phyloP scores from a whole-genome alignment of 108 stramenopile species.

The Nitzschia sp. region DNA sequence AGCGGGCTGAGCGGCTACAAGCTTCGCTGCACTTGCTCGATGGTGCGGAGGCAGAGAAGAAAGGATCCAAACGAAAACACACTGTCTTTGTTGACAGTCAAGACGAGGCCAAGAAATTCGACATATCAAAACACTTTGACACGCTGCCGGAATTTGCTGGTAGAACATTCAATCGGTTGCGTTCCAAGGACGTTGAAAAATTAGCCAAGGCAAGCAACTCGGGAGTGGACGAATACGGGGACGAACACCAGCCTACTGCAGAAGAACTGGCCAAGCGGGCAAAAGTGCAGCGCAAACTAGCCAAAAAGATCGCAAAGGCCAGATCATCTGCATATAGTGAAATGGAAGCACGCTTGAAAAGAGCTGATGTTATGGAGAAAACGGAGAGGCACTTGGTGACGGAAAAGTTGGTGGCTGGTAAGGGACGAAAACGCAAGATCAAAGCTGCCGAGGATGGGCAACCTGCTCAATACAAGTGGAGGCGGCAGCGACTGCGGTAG shows the following conservation, averaged over 20 bases:
- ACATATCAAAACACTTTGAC: conserved; percentile 88
- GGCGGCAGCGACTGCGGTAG: conserved; percentile 60
- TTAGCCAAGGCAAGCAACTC: conserved; percentile 38
- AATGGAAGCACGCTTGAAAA: conserved; percentile 74
- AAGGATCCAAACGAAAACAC: conserved; percentile 55
- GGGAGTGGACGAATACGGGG: conserved; percentile 46
- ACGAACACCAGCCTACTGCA: not conserved
- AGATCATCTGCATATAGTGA: conserved; percentile 77
- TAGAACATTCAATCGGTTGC: conserved; percentile 85
- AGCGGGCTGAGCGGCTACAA: conserved; percentile 80
- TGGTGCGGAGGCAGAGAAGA: conserved; percentile 22
- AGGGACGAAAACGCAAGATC: conserved; percentile 90
- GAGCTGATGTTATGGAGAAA: conserved; percentile 55
- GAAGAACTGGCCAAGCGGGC: conserved; percentile 48
- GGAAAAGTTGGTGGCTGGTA: conserved; percentile 77
- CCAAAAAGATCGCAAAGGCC: conserved; percentile 62
- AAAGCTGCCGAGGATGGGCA: conserved; percentile 55
- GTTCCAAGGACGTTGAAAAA: conserved; percentile 41
- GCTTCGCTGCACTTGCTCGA: conserved; percentile 83
- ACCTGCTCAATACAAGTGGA: conserved; percentile 81
- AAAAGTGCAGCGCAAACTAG: conserved; percentile 42
- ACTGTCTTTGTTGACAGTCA: conserved; percentile 77
- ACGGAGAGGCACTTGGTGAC: conserved; percentile 82
- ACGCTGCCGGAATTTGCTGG: conserved; percentile 85
- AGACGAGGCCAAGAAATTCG: conserved; percentile 69